Evolutionary conservation across 2,329 filamentous ascomycete species (phyloP).

Genomic region (Aspergillus sp.): DNA sequence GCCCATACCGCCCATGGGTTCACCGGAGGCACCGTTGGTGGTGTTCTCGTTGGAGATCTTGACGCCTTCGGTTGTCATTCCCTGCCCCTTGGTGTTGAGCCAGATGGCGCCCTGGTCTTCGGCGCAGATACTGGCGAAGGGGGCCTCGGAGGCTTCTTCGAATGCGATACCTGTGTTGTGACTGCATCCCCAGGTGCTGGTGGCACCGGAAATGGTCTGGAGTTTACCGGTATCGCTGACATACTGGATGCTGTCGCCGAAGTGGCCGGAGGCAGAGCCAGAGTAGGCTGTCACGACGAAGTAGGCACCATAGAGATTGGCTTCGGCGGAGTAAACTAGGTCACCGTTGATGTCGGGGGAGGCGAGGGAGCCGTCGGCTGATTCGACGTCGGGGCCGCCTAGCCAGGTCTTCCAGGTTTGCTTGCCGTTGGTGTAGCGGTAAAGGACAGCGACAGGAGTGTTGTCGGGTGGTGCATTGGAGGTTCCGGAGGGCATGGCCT

Average conservation of each 20-base stretch:
- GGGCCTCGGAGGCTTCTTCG: constrained; percentile 58
- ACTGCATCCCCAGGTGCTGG: constrained; percentile 60
- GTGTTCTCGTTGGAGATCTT: constrained; percentile 65
- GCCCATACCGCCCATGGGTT: constrained; percentile 63
- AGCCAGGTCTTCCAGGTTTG: constrained; percentile 61
- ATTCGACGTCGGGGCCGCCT: constrained; percentile 56
- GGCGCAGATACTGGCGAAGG: constrained; percentile 60
- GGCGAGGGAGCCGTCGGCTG: constrained; percentile 47
- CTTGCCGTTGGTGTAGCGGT: constrained; percentile 56
- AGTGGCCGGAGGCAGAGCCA: constrained; percentile 56
- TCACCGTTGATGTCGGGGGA: constrained; percentile 63
- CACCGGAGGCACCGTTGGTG: constrained; percentile 59
- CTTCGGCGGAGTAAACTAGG: constrained; percentile 58
- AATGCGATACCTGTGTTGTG: constrained; percentile 67
- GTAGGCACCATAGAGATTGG: constrained; percentile 61
- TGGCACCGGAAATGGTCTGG: constrained; percentile 53
- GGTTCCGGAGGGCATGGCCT: constrained; percentile 50
- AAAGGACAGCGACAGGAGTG: constrained; percentile 57
- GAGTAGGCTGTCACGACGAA: constrained; percentile 61
- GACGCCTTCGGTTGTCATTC: constrained; percentile 52
- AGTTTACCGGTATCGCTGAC: constrained; percentile 51
- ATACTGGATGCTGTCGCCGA: constrained; percentile 58
- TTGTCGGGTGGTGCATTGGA: constrained; percentile 51
- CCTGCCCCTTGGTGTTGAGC: constrained; percentile 61
- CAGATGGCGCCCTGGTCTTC: constrained; percentile 65